Conservation (phyloP, 768 basidiomycete genomes). For the Xerocomellus amylosporus region DNA sequence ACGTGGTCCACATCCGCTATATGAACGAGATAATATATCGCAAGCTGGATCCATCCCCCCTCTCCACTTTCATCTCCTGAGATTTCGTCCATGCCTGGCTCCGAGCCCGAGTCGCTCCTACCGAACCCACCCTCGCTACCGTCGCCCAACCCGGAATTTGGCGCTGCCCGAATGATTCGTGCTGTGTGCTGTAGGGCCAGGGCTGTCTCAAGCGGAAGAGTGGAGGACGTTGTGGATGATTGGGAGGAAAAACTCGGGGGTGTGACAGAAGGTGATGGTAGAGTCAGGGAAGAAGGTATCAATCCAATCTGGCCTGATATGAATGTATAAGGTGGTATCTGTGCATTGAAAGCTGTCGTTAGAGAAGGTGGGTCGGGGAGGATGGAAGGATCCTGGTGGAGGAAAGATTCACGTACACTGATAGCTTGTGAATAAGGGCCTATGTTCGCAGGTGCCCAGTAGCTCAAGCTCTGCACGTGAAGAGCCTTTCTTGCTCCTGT, state of each 20-base stretch:
- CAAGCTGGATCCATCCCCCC: slow-evolving; percentile 55
- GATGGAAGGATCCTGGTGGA: neutral
- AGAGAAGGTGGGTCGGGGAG: neutral
- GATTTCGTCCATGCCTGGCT: slow-evolving; percentile 34
- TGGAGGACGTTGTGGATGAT: slow-evolving; percentile 53
- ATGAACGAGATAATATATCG: slow-evolving; percentile 71
- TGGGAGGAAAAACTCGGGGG: slow-evolving; percentile 28
- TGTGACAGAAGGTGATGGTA: slow-evolving; percentile 53
- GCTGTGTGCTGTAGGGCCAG: slow-evolving; percentile 78
- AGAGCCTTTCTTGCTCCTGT: slow-evolving; percentile 56
- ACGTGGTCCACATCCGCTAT: slow-evolving; percentile 38
- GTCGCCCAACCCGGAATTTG: slow-evolving; percentile 42
- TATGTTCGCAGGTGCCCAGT: slow-evolving; percentile 99
- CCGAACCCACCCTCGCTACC: slow-evolving; percentile 29
- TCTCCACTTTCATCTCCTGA: slow-evolving; percentile 18
- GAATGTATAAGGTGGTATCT: slow-evolving; percentile 78
- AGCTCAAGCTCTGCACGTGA: slow-evolving; percentile 94
- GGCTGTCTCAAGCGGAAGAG: slow-evolving; percentile 60
- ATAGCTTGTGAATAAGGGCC: slow-evolving; percentile 97
- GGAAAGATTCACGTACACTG: slow-evolving; percentile 46
- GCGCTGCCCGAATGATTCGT: slow-evolving; percentile 56
- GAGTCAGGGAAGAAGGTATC: slow-evolving; percentile 64
- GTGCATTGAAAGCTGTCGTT: neutral
- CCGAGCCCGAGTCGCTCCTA: slow-evolving; percentile 12
- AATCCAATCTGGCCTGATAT: slow-evolving; percentile 96